phyloP scores from a whole-genome alignment of 768 basidiomycete genomes.

The Russula foetens region DNA sequence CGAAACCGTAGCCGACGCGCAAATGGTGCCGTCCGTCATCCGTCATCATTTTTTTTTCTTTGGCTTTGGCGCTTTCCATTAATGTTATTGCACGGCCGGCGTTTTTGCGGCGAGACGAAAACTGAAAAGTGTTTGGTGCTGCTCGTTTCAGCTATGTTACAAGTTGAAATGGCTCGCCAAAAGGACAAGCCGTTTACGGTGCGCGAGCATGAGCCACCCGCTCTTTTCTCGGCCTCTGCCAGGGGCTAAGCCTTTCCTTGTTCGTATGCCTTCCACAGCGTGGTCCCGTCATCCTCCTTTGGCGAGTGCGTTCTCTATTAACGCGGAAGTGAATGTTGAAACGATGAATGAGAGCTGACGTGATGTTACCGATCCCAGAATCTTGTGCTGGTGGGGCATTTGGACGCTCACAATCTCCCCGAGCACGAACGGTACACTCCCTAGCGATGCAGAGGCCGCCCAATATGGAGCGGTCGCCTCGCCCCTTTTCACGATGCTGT shows the following conservation, averaged over 20 bases:
- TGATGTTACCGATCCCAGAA: constrained; percentile 28
- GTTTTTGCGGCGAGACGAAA: too few species aligned
- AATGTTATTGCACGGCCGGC: too few species aligned
- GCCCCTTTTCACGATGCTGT: constrained; percentile 60
- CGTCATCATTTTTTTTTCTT: too few species aligned
- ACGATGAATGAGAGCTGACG: background rate
- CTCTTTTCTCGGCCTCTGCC: background rate
- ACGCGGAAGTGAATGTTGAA: background rate
- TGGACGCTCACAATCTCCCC: constrained; percentile 56
- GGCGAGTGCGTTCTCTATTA: constrained; percentile 44
- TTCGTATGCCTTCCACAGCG: constrained; percentile 28
- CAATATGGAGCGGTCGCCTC: constrained; percentile 53
- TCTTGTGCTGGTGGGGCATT: constrained; percentile 60
- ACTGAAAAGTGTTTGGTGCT: too few species aligned
- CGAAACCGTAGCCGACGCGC: constrained; percentile 48
- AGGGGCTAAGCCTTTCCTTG: constrained; percentile 12
- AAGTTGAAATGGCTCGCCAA: background rate
- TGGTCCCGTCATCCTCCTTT: constrained; percentile 64
- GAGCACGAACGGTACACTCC: constrained; percentile 37
- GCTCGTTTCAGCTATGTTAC: background rate
- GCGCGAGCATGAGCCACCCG: background rate
- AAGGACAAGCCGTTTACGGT: constrained; percentile 1
- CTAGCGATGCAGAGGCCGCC: constrained; percentile 39
- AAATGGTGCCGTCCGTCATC: constrained; percentile 44
- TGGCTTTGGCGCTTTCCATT: too few species aligned